Percentiles rank a stretch among this genome's conserved stretches.
These are phyloP conservation scores for Suhomyces terraborum DNA, from an alignment of 1,139 yeast genomes.

Conservation along the genomic window DNA sequence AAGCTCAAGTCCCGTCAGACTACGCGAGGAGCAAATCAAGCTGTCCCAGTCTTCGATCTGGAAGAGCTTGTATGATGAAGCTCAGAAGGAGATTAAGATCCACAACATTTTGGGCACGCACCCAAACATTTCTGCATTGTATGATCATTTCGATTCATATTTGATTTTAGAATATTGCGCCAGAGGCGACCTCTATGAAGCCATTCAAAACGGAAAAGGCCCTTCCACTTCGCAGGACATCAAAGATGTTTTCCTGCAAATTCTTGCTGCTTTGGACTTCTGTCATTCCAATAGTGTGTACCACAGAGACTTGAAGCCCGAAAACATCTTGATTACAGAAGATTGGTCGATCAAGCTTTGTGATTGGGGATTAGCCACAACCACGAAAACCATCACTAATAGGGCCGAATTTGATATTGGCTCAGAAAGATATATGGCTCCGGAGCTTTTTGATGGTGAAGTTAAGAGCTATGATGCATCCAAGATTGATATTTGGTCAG, in stretches of 20 bases:
- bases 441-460: conserved; percentile 73
- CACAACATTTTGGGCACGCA: conserved; percentile 69
- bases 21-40: conserved; percentile 20
- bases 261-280: conserved; percentile 74
- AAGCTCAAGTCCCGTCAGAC: conserved; percentile 42
- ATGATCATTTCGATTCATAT: conserved; percentile 79
- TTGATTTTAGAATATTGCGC: conserved; percentile 85
- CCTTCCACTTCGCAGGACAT: conserved; percentile 78
- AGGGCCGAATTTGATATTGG: conserved; percentile 83
- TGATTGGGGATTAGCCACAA: conserved; percentile 92
- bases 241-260: conserved; percentile 72
- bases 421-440: conserved; percentile 96
- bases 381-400: conserved; percentile 53
- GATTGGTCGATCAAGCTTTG: conserved; percentile 83
- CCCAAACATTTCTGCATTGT: conserved; percentile 63
- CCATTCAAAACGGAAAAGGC: conserved; percentile 78
- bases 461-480: conserved; percentile 75
- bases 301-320: conserved; percentile 91
- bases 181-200: conserved; percentile 92
- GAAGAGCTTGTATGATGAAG: conserved; percentile 56
- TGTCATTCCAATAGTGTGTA: conserved; percentile 75
- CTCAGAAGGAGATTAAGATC: conserved; percentile 75
- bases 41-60: conserved; percentile 29
- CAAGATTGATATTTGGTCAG: conserved; percentile 90
- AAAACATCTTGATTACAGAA: conserved; percentile 75